Conservation (phyloP, 2,329 filamentous ascomycete species). For the Ophiostoma ulmi region DNA sequence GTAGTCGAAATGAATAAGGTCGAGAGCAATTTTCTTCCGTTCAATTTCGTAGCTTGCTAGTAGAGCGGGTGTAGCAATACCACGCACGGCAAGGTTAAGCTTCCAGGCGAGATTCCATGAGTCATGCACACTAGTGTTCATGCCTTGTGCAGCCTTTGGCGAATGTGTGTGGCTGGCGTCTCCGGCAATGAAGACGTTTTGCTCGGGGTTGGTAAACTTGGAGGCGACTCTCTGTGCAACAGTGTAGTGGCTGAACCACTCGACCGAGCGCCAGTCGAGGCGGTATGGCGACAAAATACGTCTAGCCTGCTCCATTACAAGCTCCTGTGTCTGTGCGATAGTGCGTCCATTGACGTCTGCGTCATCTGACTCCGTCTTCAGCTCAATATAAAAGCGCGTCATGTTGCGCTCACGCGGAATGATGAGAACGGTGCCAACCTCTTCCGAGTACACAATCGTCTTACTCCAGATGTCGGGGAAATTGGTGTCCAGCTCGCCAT, state of each 20-base stretch:
- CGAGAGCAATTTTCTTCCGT: slow-evolving; percentile 56
- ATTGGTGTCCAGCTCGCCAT: slow-evolving; percentile 64
- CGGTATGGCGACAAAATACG: slow-evolving; percentile 54
- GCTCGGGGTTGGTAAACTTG: slow-evolving; percentile 57
- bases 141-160: slow-evolving; percentile 61
- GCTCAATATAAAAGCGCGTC: slow-evolving; percentile 59
- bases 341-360: slow-evolving; percentile 24
- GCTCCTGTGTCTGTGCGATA: slow-evolving; percentile 45
- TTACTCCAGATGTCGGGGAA: slow-evolving; percentile 74
- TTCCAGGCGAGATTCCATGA: slow-evolving; percentile 60
- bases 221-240: slow-evolving; percentile 66
- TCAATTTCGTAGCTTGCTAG: slow-evolving; percentile 59
- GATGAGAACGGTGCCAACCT: slow-evolving; percentile 62
- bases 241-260: slow-evolving; percentile 69
- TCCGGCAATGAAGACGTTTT: slow-evolving; percentile 56
- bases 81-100: slow-evolving; percentile 49
- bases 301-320: slow-evolving; percentile 59
- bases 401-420: slow-evolving; percentile 68
- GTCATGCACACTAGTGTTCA: slow-evolving; percentile 57
- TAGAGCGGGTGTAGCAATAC: slow-evolving; percentile 49
- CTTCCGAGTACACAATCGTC: slow-evolving; percentile 61
- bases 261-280: slow-evolving; percentile 52
- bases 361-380: slow-evolving; percentile 39
- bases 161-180: slow-evolving; percentile 63
- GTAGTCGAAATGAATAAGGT: slow-evolving; percentile 55